phyloP scores from a whole-genome alignment of 805 yeast species.

The Ogataea pilisensis region DNA sequence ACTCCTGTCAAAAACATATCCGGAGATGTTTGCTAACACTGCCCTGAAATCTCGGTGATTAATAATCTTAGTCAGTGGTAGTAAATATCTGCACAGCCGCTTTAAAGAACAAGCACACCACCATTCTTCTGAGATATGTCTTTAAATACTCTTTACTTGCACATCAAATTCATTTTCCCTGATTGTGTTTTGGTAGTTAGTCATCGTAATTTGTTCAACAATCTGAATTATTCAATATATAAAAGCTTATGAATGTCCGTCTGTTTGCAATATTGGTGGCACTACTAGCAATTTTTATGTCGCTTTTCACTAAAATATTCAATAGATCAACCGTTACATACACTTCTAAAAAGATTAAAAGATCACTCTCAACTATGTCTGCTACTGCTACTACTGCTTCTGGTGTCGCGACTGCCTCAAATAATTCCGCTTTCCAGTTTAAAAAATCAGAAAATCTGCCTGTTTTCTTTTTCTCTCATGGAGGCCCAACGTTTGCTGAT shows the following conservation, averaged over 20 bases:
- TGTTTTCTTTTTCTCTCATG: conserved; percentile 71
- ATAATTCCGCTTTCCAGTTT: conserved; percentile 4
- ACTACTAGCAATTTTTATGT: conserved; percentile 13
- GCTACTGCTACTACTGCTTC: background rate
- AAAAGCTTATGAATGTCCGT: conserved; percentile 6
- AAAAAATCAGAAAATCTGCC: conserved; percentile 36
- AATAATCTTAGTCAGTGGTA: background rate
- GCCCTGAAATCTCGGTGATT: background rate
- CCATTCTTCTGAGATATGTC: too few relatives aligned
- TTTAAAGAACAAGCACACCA: too few relatives aligned
- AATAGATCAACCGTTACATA: background rate
- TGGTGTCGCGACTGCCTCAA: background rate
- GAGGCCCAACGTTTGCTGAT: conserved; percentile 78
- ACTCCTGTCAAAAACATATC: too few relatives aligned
- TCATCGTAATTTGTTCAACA: too few relatives aligned
- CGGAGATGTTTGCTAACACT: too few relatives aligned
- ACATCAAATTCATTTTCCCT: too few relatives aligned
- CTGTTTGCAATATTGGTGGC: conserved; percentile 5
- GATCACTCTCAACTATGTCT: background rate
- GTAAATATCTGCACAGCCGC: background rate
- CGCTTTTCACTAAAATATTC: conserved; percentile 7
- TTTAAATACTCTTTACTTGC: too few relatives aligned
- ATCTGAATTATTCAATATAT: too few relatives aligned
- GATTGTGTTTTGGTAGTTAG: too few relatives aligned
- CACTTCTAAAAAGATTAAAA: background rate